phyloP scores from a whole-genome alignment of 2,329 filamentous ascomycete genomes.

The Neofusicoccum laricinum region DNA sequence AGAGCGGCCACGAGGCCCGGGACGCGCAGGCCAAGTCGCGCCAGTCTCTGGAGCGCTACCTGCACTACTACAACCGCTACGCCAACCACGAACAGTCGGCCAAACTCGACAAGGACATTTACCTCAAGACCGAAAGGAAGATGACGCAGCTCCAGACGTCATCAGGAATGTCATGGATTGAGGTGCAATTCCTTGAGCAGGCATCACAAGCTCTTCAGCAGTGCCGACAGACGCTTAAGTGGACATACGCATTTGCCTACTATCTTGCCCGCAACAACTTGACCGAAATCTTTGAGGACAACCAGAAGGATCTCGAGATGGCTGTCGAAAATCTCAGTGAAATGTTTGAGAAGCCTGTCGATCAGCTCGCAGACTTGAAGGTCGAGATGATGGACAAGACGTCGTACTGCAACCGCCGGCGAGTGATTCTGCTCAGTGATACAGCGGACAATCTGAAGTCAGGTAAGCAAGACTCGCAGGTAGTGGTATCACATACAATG shows the following conservation, averaged over 20 bases:
- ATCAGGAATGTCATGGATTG: slow-evolving; percentile 97
- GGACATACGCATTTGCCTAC: slow-evolving; percentile 98
- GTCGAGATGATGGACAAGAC: slow-evolving; percentile 99
- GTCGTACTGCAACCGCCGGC: slow-evolving; percentile 88
- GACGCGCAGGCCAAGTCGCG: slow-evolving; percentile 90
- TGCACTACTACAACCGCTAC: slow-evolving; percentile 99
- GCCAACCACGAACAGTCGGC: slow-evolving; percentile 98
- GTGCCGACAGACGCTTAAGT: slow-evolving; percentile 97
- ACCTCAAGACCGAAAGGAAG: slow-evolving; percentile 95
- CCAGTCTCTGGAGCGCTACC: slow-evolving; percentile 88
- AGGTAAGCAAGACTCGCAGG: slow-evolving; percentile 54
- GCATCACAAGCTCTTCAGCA: slow-evolving; percentile 92
- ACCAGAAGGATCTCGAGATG: slow-evolving; percentile 97
- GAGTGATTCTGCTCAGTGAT: slow-evolving; percentile 85
- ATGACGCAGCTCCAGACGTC: slow-evolving; percentile 94
- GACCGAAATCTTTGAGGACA: slow-evolving; percentile 97
- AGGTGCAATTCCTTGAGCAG: slow-evolving; percentile 93
- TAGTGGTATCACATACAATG: neutral
- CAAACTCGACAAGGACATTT: slow-evolving; percentile 93
- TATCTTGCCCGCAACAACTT: slow-evolving; percentile 95
- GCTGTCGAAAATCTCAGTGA: slow-evolving; percentile 95
- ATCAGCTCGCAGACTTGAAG: slow-evolving; percentile 80
- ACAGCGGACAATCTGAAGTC: slow-evolving; percentile 89
- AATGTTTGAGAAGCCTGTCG: slow-evolving; percentile 98
- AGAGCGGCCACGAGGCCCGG: slow-evolving; percentile 84